Evolutionary conservation across 1,284 basidiomycete species (phyloP), one percentile per base, ranked within the genome.

Genomic region (Microbotryum lychnidis-dioicae): DNA sequence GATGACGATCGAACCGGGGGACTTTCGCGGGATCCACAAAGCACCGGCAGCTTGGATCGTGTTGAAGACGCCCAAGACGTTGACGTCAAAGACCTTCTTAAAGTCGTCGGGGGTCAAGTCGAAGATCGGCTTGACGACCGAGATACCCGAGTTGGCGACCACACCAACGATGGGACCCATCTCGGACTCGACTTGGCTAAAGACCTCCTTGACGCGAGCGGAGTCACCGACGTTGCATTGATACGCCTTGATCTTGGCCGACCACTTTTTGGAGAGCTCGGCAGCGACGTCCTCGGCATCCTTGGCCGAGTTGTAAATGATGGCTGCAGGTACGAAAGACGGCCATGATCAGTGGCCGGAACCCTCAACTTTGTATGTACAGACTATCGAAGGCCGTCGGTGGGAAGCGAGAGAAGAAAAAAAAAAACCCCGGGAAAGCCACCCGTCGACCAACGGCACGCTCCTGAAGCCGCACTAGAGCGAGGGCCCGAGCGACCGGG

Each of bases 101-200:
- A 80, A 82, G 54, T 82, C 80, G 0, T 79, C 77, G 2, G 72
- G 64, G 12, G 72, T 74, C 67, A 81, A 68, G 44, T 82, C 78
- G 48, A 80, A 56, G 0, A 81, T 79, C 6, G 78, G 76, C 71
- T 81, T 81, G 45, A 82, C 75, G 57, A 79, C 74, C 3, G 80
- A 80, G 10, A 80, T 67, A n/a, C 68, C 65, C 31, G 66, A 58
- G 64, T 69, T 69, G 56, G 79, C 78, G 51, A 80, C 73, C 53
- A 80, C 70, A 23, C 77, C 77, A 29, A 71, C 74, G 52, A 79
- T 74, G 6, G 69, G 68, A 1, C 77, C 77, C 37, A 79, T 62
- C 45, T 78, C 76, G 6, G 76, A 70, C 51, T 79, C 69, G 58
- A 81, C 79, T 54, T 69, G 63, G 47, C 64, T 64, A 56, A 80